Conservation (phyloP, 768 basidiomycete species). For the Leucosporidium creatinivorum region DNA sequence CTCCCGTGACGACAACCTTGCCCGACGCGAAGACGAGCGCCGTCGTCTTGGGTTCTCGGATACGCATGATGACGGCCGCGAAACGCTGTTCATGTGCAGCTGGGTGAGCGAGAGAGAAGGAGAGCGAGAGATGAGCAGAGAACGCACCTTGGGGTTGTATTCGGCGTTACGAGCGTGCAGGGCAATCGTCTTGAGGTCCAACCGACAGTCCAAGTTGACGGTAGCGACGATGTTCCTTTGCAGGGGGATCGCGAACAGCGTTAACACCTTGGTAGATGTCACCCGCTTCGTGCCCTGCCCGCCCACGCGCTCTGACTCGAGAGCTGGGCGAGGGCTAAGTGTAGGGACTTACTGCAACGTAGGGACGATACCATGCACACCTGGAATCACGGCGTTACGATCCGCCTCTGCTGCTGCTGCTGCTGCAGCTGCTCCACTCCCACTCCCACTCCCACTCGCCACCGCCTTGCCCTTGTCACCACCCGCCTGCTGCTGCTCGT, state of each 20-base stretch:
- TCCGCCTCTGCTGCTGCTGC: slow-evolving; percentile 6
- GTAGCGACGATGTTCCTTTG: slow-evolving; percentile 86
- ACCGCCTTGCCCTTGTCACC: slow-evolving; percentile 8
- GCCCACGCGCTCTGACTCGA: neutral
- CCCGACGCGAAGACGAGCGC: slow-evolving; percentile 98
- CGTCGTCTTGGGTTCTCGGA: slow-evolving; percentile 98
- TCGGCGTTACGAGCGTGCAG: slow-evolving; percentile 96
- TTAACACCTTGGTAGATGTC: slow-evolving; percentile 11
- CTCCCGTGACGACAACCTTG: slow-evolving; percentile 99
- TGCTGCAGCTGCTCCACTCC: neutral
- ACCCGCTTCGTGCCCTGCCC: neutral
- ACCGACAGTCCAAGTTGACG: slow-evolving; percentile 90
- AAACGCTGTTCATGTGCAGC: slow-evolving; percentile 78
- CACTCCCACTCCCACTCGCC: too few relatives aligned
- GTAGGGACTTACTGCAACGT: slow-evolving; percentile 64
- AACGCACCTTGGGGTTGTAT: slow-evolving; percentile 97
- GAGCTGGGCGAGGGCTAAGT: neutral
- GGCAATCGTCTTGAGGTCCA: slow-evolving; percentile 97
- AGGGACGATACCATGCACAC: slow-evolving; percentile 84
- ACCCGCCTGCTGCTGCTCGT: too few relatives aligned
- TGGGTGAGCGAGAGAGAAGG: slow-evolving; percentile 48
- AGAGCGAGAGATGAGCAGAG: neutral
- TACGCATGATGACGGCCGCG: slow-evolving; percentile 99
- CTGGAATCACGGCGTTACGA: slow-evolving; percentile 25
- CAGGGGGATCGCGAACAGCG: slow-evolving; percentile 12